Percentiles rank a stretch among this genome's conserved stretches.
Conservation (phyloP, 331 rosid species). For the Acacia pycnantha region DNA sequence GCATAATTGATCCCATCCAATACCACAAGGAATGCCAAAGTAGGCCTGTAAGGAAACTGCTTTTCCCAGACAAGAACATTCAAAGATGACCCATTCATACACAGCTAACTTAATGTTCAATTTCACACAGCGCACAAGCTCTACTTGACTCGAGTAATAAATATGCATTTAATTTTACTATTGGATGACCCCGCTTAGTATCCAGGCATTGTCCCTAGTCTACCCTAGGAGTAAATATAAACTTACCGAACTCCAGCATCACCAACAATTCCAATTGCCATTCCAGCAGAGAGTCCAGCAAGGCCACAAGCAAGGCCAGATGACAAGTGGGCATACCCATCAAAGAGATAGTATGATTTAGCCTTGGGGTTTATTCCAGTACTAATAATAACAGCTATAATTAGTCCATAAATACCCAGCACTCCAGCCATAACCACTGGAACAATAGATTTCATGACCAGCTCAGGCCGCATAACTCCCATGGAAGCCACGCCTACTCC, state of each 20-base stretch:
- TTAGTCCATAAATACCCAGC: constrained; percentile 66
- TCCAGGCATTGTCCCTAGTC: not conserved
- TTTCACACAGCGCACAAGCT: not conserved
- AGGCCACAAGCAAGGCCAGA: constrained; percentile 84
- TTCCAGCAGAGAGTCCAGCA: constrained; percentile 79
- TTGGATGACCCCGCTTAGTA: not conserved
- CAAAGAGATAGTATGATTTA: constrained; percentile 64
- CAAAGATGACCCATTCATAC: not conserved
- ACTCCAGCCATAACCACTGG: constrained; percentile 86
- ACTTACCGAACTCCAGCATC: constrained; percentile 70
- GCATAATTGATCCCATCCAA: not conserved
- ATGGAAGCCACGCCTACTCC: constrained; percentile 81
- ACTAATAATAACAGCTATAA: constrained; percentile 71
- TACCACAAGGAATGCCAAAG: not conserved
- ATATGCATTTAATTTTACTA: not conserved
- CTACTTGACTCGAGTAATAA: not conserved
- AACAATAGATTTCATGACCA: constrained; percentile 79
- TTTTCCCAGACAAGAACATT: not conserved
- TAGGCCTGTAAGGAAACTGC: not conserved
- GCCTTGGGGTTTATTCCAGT: constrained; percentile 81
- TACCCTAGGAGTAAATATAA: not conserved
- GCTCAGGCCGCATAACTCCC: constrained; percentile 84
- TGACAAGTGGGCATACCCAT: constrained; percentile 76
- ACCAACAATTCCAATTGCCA: constrained; percentile 84
- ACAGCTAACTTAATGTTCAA: not conserved